Evolutionary conservation across 2,329 filamentous ascomycete species (phyloP).

Genomic region (Fusarium continuum): DNA sequence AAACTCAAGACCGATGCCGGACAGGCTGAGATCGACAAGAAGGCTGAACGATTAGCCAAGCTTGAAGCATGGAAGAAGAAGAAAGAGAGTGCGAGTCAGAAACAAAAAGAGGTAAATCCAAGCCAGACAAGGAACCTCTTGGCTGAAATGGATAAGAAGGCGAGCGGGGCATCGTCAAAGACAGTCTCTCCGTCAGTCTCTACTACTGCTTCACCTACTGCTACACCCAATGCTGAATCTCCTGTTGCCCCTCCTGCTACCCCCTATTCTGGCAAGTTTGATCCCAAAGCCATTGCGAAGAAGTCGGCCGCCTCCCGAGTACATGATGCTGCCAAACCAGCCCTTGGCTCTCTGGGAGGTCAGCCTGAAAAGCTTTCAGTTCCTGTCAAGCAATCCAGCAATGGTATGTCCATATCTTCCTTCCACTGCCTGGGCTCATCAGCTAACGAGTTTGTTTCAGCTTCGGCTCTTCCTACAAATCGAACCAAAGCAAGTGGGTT

Average conservation of each 20-base stretch:
- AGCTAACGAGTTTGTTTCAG: slow-evolving; percentile 46
- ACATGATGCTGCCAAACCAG: slow-evolving; percentile 59
- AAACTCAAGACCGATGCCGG: slow-evolving; percentile 58
- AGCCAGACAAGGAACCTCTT: slow-evolving; percentile 73
- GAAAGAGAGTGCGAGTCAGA: slow-evolving; percentile 78
- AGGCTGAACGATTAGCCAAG: slow-evolving; percentile 82
- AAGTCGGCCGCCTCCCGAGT: slow-evolving; percentile 72
- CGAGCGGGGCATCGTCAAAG: slow-evolving; percentile 56
- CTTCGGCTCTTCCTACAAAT: slow-evolving; percentile 70
- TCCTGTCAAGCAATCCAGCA: slow-evolving; percentile 47
- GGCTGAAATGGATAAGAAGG: slow-evolving; percentile 78
- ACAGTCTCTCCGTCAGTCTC: slow-evolving; percentile 61
- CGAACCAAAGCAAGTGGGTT: slow-evolving; percentile 83
- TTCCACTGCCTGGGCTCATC: neutral
- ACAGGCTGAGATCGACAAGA: slow-evolving; percentile 75
- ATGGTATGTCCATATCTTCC: slow-evolving; percentile 47
- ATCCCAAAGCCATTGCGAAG: slow-evolving; percentile 86
- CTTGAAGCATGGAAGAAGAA: slow-evolving; percentile 94
- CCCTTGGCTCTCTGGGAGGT: slow-evolving; percentile 58
- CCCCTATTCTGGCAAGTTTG: slow-evolving; percentile 81
- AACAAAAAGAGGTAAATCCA: slow-evolving; percentile 73
- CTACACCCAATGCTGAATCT: slow-evolving; percentile 56
- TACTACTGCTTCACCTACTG: slow-evolving; percentile 60
- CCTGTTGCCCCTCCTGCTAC: slow-evolving; percentile 65
- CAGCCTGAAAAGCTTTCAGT: slow-evolving; percentile 49